Base-by-base conservation (phyloP, 140 eudicot genomes). In the Senecio squalidus region DNA sequence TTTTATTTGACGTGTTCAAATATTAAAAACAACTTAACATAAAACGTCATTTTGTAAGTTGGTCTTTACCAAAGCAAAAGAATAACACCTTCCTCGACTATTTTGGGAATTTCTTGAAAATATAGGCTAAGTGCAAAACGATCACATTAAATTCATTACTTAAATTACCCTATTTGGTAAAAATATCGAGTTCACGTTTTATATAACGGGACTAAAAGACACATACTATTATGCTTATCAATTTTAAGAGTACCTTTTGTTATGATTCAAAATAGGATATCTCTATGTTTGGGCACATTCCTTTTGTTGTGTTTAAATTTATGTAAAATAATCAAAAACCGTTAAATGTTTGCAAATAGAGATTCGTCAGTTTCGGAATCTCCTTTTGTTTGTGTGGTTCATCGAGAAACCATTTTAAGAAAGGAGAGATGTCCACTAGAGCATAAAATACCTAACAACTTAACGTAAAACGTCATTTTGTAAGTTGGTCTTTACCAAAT, bases 51-150 rank as follows among this genome's bases (percentile, higher is more conserved):
- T 47, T 64, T n/a, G 28, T 38, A 36, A 29, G 13, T 48, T 13
- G 26, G 11, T 48, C 48, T 58, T 21, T 48, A 48, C 16, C 23
- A 31, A 25, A 63, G 29, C 58, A 62, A 62, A 62, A 47, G 23
- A n/a, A 26, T 46, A 20, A n/a, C 8, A 13, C 31, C 11, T 47
- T 21, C 5, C 16, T 20, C 10, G 9, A 62, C 47, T 0, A 10
- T 62, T 45, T 1, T 23, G 57, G 44, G 47, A 9, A 62, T 47
- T 23, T 2, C 47, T 47, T 62, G 22, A 62, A 21, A 47, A 34
- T 64, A 15, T 63, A 36, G 16, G 24, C 26, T 34, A 64, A 17
- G 14, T n/a, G 24, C 46, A 48, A n/a, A n/a, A 24, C 13, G 48
- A 63, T 48, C 21, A 45, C 43, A 36, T 36, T 13, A 36, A 36